phyloP scores from a whole-genome alignment of 2,329 filamentous ascomycete genomes.

The Fusarium albosuccineum region DNA sequence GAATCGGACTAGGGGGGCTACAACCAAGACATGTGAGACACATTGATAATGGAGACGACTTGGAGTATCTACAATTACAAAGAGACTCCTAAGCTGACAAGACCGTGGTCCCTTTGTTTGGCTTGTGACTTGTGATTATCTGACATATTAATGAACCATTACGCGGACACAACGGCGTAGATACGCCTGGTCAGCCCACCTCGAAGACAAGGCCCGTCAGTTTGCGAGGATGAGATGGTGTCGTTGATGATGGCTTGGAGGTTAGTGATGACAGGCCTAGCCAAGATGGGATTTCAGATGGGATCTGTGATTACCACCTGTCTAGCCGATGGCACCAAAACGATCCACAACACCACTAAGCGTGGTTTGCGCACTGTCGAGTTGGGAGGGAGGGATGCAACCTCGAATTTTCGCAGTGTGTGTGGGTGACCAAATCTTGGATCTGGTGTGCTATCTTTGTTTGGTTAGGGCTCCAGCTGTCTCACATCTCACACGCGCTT shows the following conservation, averaged over 20 bases:
- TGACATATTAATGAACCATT: background rate
- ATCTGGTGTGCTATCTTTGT: constrained; percentile 18
- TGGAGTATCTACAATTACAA: constrained; percentile 10
- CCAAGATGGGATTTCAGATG: constrained; percentile 34
- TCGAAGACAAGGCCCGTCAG: constrained; percentile 30
- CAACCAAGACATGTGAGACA: constrained; percentile 29
- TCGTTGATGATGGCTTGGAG: constrained; percentile 33
- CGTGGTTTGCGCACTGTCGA: constrained; percentile 4
- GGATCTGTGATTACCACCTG: constrained; percentile 8
- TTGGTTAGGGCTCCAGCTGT: constrained; percentile 19
- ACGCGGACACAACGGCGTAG: constrained; percentile 31
- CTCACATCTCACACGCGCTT: constrained; percentile 20
- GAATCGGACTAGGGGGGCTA: constrained; percentile 24
- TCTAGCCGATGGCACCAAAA: constrained; percentile 19
- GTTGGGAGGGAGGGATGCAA: constrained; percentile 24
- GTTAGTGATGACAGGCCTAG: constrained; percentile 41
- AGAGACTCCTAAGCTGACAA: constrained; percentile 24
- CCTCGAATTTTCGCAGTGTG: constrained; percentile 21
- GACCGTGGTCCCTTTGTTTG: constrained; percentile 7
- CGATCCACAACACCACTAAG: constrained; percentile 31
- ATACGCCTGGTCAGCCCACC: constrained; percentile 21
- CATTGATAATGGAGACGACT: constrained; percentile 11
- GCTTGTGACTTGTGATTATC: constrained; percentile 9
- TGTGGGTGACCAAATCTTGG: constrained; percentile 21
- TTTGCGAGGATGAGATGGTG: constrained; percentile 30